Base-by-base conservation (phyloP, 768 basidiomycete species). In the Russula emetica region DNA sequence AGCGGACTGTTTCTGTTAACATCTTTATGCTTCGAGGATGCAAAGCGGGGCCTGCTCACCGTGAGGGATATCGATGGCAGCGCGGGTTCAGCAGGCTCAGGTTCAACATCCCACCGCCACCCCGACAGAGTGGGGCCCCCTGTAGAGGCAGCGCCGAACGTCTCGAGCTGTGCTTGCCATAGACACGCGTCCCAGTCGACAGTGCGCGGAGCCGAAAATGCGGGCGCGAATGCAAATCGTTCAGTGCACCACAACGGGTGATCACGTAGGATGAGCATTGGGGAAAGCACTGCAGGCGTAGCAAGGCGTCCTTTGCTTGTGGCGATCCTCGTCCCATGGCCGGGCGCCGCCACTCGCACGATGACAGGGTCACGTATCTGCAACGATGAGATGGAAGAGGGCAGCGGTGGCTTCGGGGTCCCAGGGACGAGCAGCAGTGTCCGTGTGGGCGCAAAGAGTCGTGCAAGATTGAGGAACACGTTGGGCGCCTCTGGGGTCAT, bases 111-210 rank as follows among this genome's bases (percentile, higher is more conserved):
- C 64, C 59, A 65, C 49, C 20, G 30, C 64, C 59, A 74, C 49
- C 65, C 68, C n/a, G 63, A 63, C 44, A 64, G 71, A 55, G 52
- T 71, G 51, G 68, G 71, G 24, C 71, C 71, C 11, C 66, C 70
- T 7, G 76, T 71, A 14, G 73, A 73, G 16, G 63, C 63, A 5
- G 38, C 28, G 6, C 85, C 85, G 40, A 78, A 79, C 60, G 76
- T 79, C 60, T 84, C 81, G 30, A 87, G 76, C 76, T 82, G 82
- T 61, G 86, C 63, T 68, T 84, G 83, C 85, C 86, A 88, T 16
- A 87, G 72, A 70, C 86, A 88, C 62, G 85, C 83, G 38, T 79
- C 76, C 86, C 86, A 88, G 62, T 86, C 84, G 4, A 77, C 72
- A 1, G 68, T 63, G 24, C 84, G 82, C 26, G 80, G 78, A 38